Evolutionary conservation across 352 stramenopile species (phyloP).

Genomic region (Phytophthora sansomeana): DNA sequence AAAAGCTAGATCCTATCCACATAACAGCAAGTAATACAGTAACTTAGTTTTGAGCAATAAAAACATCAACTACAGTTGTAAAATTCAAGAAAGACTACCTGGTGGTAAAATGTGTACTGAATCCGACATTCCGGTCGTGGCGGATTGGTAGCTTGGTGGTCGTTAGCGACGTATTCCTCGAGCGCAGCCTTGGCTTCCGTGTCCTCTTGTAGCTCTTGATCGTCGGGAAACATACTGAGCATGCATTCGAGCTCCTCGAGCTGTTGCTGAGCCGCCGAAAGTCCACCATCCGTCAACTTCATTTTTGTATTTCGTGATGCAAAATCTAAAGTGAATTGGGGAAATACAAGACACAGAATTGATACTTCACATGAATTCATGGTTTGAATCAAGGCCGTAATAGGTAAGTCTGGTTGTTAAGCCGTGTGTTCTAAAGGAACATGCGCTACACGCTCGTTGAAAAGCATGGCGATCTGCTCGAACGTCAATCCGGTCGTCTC

Average conservation of each 20-base stretch:
- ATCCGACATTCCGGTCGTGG: constrained; percentile 27
- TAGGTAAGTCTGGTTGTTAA: not conserved
- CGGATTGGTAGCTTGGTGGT: not conserved
- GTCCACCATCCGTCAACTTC: constrained; percentile 2
- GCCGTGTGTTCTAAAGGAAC: constrained; percentile 7
- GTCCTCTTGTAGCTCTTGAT: constrained; percentile 54
- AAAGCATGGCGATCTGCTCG: constrained; percentile 68
- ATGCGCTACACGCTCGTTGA: constrained; percentile 38
- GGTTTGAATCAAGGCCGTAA: too few species aligned
- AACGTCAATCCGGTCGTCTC: constrained; percentile 71
- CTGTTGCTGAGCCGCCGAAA: constrained; percentile 43
- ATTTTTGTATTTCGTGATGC: not conserved
- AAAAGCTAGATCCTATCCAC: constrained; percentile 26
- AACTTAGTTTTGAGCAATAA: not conserved
- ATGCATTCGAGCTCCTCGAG: constrained; percentile 83
- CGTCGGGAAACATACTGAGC: constrained; percentile 71
- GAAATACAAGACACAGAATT: too few species aligned
- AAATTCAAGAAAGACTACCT: constrained; percentile 29
- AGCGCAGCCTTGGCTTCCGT: constrained; percentile 34
- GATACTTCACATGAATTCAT: not conserved
- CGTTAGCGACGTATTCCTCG: constrained; percentile 19
- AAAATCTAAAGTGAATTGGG: too few species aligned
- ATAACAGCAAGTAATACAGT: constrained; percentile 1
- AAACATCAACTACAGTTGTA: not conserved
- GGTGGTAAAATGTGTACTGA: constrained; percentile 58